Evolutionary conservation across 371 early-diverging fungal genomes (phyloP).

Genomic region (Smittium culicis): DNA sequence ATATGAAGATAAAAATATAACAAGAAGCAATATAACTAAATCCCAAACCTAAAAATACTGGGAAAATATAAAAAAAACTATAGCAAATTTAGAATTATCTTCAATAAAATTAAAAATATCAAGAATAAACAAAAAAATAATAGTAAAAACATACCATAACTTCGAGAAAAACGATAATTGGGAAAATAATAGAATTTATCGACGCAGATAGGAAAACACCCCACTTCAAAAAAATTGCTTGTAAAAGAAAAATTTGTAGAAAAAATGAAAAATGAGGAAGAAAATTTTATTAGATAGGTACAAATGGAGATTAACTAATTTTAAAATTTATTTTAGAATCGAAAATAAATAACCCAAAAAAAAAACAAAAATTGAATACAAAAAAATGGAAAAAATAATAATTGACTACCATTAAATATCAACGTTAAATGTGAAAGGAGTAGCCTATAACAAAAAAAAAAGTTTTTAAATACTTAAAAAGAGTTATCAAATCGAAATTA

Average conservation of each 20-base stretch:
- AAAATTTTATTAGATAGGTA: no score
- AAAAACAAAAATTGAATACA: not conserved
- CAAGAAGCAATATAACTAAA: not conserved
- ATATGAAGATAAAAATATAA: not conserved
- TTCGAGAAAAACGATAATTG: not conserved
- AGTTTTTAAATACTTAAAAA: no score
- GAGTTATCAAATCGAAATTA: no score
- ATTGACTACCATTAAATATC: no score
- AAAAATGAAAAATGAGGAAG: not conserved
- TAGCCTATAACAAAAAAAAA: conserved; percentile 1
- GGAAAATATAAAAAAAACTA: not conserved
- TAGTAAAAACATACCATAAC: not conserved
- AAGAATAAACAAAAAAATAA: not conserved
- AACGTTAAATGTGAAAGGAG: not conserved
- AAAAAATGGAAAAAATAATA: not conserved
- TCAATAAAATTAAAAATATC: conserved; percentile 2
- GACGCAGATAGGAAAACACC: not conserved
- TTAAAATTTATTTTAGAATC: not conserved
- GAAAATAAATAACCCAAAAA: not conserved
- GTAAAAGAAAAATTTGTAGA: no score
- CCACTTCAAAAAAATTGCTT: no score
- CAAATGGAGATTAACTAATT: no score
- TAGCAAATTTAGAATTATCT: not conserved
- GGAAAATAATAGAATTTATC: not conserved
- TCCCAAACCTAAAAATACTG: not conserved